Evolutionary conservation across 2,329 filamentous ascomycete species (phyloP), one percentile per base, ranked within the genome.

Genomic region (Daldinia sp.): DNA sequence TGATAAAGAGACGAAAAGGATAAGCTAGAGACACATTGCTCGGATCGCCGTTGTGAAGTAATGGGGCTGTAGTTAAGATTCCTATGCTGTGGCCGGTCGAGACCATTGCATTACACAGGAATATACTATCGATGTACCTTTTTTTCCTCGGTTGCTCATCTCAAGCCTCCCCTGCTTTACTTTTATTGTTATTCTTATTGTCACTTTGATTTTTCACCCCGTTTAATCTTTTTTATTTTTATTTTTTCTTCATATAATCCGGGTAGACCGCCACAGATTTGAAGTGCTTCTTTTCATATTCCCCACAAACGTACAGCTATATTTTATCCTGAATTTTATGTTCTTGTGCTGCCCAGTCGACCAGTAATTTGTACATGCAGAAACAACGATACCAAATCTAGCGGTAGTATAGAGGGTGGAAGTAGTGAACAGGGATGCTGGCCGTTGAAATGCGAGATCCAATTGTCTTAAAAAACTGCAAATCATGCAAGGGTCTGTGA

Each of bases 401-500:
- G 60, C 61, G 59, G 52, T 57, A 49, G 58, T 64, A 60, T 61
- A 66, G 45, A 63, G 55, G 58, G 69, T 68, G 45, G 60, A 68
- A 65, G 63, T 58, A 68, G 62, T 58, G 59, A 59, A 63, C 72
- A 74, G 71, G 72, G 72, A 73, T 74, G 64, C 58, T 56, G 68
- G 71, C 70, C 71, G 71, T 73, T 74, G 66, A 71, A 66, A 71
- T 70, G 66, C 69, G 66, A 71, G 60, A 67, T 61, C 55, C 27
- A 48, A 71, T 70, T 73, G 72, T 73, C 70, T 73, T 62, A 66
- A 64, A 69, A 45, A 41, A 61, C 66, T 72, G 71, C 66, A 74
- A 72, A 72, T 71, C 70, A 74, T 74, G 71, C 72, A 73, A 73
- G 71, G 71, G 66, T 73, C 67, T 67, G 66, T 67, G 59, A 64